These are phyloP conservation scores for Clarkia xantiana DNA, from an alignment of 345 rosid species.

Conservation along the genomic window DNA sequence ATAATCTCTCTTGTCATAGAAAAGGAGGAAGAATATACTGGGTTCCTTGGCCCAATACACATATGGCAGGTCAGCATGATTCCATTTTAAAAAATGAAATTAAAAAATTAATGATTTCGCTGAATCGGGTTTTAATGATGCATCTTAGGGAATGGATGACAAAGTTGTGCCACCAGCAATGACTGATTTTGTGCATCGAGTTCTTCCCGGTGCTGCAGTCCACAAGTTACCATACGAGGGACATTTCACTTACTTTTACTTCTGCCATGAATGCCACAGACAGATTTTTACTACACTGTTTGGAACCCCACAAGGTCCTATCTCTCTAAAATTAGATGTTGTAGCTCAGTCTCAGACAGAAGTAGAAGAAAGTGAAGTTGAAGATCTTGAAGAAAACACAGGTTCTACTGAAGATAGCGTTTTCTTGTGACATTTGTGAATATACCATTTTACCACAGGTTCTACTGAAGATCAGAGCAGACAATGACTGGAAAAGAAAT, in stretches of 20 bases:
- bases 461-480: no score
- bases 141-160: slow-evolving; percentile 13
- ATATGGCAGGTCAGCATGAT: slow-evolving; percentile 50
- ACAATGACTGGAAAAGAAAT: no score
- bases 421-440: no score
- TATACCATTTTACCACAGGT: no score
- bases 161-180: slow-evolving; percentile 50
- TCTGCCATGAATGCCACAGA: slow-evolving; percentile 59
- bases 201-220: slow-evolving; percentile 54
- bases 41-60: slow-evolving; percentile 60
- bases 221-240: slow-evolving; percentile 68
- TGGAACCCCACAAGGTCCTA: slow-evolving; percentile 46
- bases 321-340: slow-evolving; percentile 9
- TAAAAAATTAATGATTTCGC: no score
- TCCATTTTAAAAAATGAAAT: background rate
- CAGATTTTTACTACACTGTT: slow-evolving; percentile 57
- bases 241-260: slow-evolving; percentile 46
- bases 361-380: background rate
- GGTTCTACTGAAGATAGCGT: no score
- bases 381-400: slow-evolving; percentile 4
- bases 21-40: slow-evolving; percentile 32
- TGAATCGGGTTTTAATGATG: background rate
- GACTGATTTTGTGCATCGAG: slow-evolving; percentile 58
- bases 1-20: slow-evolving; percentile 21
- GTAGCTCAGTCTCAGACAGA: slow-evolving; percentile 16